phyloP scores from a whole-genome alignment of 495 filamentous ascomycete species.

The Neurospora sp. region DNA sequence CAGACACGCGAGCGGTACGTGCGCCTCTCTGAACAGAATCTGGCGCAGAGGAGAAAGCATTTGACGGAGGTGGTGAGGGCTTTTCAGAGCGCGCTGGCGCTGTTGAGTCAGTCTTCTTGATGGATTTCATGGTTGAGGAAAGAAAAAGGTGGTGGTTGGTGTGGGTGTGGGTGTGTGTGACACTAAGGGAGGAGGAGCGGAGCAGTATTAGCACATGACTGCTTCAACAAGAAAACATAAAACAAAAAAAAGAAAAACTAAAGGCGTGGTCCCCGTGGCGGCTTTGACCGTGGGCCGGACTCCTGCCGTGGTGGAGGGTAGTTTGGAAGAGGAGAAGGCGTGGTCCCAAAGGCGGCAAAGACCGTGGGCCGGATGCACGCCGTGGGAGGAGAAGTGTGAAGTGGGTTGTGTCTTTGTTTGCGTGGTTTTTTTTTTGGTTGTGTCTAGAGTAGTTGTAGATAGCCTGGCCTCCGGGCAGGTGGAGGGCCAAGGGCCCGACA shows the following conservation, averaged over 20 bases:
- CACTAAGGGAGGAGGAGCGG: not conserved
- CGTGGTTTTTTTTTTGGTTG: not conserved
- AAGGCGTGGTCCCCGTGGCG: not conserved
- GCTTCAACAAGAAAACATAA: not conserved
- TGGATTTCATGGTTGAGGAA: too few species aligned
- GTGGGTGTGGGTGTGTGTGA: too few species aligned
- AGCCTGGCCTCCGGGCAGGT: not conserved
- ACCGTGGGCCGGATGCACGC: not conserved
- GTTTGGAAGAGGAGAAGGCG: not conserved
- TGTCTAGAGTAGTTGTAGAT: not conserved
- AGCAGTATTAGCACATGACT: not conserved
- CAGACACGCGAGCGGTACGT: constrained; percentile 69
- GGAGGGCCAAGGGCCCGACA: not conserved
- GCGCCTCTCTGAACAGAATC: constrained; percentile 51
- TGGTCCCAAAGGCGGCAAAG: not conserved
- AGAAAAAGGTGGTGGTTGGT: too few species aligned
- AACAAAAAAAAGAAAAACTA: not conserved
- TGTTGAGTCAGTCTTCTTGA: constrained; percentile 38
- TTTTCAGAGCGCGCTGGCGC: constrained; percentile 66
- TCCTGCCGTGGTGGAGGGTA: not conserved
- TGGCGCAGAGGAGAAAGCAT: constrained; percentile 64
- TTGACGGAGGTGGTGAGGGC: constrained; percentile 68
- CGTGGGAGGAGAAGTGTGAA: not conserved
- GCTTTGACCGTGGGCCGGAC: not conserved
- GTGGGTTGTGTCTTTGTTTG: not conserved